Evolutionary conservation across 768 basidiomycete genomes (phyloP).

Genomic region (Termitomyces sp.): DNA sequence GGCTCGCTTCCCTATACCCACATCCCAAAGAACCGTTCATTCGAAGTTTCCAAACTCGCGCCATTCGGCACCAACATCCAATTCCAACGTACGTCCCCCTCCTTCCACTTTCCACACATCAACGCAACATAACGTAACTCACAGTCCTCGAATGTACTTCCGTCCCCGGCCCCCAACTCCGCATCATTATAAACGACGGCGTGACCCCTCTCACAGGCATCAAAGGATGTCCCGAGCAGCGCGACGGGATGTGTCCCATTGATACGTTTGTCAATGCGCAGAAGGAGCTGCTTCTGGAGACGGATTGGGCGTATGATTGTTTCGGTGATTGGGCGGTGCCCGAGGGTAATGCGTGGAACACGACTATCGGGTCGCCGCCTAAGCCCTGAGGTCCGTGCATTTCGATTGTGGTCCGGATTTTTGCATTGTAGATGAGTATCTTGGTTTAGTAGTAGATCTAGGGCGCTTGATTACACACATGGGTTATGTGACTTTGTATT

Average conservation of each 20-base stretch:
- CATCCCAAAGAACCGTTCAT: constrained; percentile 58
- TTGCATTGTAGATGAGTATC: not conserved
- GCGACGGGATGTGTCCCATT: constrained; percentile 75
- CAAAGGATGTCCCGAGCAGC: constrained; percentile 63
- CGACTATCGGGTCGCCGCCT: constrained; percentile 64
- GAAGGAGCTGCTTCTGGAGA: constrained; percentile 54
- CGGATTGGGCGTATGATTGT: constrained; percentile 77
- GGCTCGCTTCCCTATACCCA: constrained; percentile 76
- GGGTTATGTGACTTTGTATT: not conserved
- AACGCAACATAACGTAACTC: constrained; percentile 9
- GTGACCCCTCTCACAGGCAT: constrained; percentile 77
- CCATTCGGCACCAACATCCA: constrained; percentile 89
- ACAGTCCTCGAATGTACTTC: constrained; percentile 60
- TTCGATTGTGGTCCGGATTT: not conserved
- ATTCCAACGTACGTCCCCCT: constrained; percentile 63
- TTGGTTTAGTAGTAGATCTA: not conserved
- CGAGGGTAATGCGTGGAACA: constrained; percentile 62
- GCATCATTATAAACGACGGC: constrained; percentile 85
- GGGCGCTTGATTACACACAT: no score
- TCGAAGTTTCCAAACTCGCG: constrained; percentile 70
- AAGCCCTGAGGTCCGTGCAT: not conserved
- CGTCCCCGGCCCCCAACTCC: constrained; percentile 53
- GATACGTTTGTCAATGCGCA: constrained; percentile 66
- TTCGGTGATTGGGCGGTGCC: constrained; percentile 72
- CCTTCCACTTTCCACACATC: not conserved